phyloP scores from a whole-genome alignment of 257 asterid species.

The Salvia splendens region DNA sequence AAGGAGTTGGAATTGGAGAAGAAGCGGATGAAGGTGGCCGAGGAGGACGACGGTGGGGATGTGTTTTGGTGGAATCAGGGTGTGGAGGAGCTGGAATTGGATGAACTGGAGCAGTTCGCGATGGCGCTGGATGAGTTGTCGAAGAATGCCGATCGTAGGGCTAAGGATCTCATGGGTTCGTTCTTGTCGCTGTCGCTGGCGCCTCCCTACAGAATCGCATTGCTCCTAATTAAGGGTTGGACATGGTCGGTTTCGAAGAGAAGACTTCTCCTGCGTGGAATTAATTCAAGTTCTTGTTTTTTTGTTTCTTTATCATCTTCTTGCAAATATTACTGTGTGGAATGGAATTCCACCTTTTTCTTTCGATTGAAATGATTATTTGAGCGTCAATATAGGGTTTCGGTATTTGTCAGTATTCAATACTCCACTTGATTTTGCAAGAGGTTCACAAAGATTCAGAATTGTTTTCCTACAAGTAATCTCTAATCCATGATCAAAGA shows the following conservation, averaged over 20 bases:
- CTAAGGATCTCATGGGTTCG: constrained; percentile 29
- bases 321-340: not conserved
- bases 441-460: not conserved
- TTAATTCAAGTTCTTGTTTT: not conserved
- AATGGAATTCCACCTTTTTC: not conserved
- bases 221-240: constrained; percentile 33
- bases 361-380: not conserved
- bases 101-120: constrained; percentile 45
- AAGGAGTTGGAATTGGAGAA: constrained; percentile 42
- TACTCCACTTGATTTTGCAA: not conserved
- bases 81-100: constrained; percentile 37
- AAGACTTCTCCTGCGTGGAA: not conserved
- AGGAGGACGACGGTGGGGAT: constrained; percentile 29
- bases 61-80: constrained; percentile 41
- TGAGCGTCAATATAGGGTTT: not conserved
- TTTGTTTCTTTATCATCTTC: not conserved
- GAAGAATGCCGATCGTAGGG: constrained; percentile 35
- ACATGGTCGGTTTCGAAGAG: constrained; percentile 16
- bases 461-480: not conserved
- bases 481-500: not conserved
- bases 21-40: constrained; percentile 37
- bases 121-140: constrained; percentile 43
- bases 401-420: not conserved
- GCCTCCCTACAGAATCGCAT: constrained; percentile 26
- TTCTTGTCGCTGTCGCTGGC: constrained; percentile 16